These are phyloP conservation scores for Sporobolomyces pararoseus DNA, from an alignment of 768 basidiomycete genomes.

Conservation along the genomic window DNA sequence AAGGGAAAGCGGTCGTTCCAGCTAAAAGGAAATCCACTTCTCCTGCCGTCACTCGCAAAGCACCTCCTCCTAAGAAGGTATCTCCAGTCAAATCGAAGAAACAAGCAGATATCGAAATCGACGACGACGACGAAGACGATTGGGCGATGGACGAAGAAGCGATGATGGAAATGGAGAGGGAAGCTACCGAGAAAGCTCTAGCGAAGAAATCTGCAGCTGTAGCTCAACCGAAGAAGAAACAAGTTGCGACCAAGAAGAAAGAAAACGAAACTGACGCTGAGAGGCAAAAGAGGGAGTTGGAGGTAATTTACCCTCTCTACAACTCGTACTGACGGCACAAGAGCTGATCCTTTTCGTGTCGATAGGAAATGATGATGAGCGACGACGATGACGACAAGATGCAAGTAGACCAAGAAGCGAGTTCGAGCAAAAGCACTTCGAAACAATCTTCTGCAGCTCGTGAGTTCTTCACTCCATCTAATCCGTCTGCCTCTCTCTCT, in stretches of 20 bases:
- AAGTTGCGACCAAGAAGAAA: not conserved
- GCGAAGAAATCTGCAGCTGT: not conserved
- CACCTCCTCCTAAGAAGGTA: not conserved
- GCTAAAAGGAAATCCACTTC: slow-evolving; percentile 35
- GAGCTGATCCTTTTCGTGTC: not conserved
- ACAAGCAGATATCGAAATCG: not conserved
- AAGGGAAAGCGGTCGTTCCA: slow-evolving; percentile 13
- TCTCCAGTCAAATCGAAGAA: not conserved
- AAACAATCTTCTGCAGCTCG: slow-evolving; percentile 5
- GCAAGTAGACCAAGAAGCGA: slow-evolving; percentile 15
- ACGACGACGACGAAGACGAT: slow-evolving; percentile 8
- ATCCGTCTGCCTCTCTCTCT: too few species aligned
- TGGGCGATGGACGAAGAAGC: slow-evolving; percentile 15
- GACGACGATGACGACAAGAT: slow-evolving; percentile 9
- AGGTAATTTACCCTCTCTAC: slow-evolving; percentile 13
- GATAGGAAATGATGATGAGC: slow-evolving; percentile 13
- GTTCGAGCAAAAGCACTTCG: not conserved
- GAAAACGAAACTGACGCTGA: slow-evolving; percentile 13
- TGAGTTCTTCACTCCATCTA: slow-evolving; percentile 2
- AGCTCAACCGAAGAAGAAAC: not conserved
- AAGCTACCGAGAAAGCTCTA: slow-evolving; percentile 3
- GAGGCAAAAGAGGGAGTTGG: slow-evolving; percentile 25
- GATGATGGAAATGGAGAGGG: slow-evolving; percentile 9
- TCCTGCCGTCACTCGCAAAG: slow-evolving; percentile 12
- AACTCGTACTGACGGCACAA: not conserved